A percentile compares a stretch with the other conserved stretches of the same genome.
phyloP scores from a whole-genome alignment of 352 stramenopile genomes.

The Pythium aquatile region DNA sequence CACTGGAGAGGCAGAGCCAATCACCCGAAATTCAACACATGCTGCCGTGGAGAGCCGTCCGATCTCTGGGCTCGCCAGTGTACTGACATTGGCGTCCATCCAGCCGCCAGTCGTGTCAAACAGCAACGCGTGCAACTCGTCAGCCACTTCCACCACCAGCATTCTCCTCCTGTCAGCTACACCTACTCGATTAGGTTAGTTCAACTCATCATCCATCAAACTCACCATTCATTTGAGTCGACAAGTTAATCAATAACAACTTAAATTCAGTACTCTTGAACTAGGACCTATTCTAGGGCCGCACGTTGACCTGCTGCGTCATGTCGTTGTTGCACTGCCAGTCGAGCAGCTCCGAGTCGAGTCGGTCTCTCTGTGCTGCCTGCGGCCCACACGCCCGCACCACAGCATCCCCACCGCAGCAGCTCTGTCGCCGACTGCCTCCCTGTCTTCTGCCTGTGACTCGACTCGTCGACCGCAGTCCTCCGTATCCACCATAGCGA shows the following conservation, averaged over 20 bases:
- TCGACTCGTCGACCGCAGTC: neutral
- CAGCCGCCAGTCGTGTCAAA: neutral
- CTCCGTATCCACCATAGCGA: neutral
- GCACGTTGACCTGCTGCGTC: slow-evolving; percentile 7
- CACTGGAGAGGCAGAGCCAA: neutral
- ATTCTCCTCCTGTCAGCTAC: neutral
- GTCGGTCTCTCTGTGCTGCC: neutral
- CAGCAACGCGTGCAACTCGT: neutral
- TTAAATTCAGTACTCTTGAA: neutral
- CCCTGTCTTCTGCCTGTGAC: neutral
- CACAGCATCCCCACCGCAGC: neutral
- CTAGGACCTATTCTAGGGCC: slow-evolving; percentile 19
- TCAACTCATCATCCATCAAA: neutral
- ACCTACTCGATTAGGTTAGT: neutral
- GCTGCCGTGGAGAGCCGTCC: neutral
- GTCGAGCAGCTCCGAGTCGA: neutral
- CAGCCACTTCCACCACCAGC: neutral
- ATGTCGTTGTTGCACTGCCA: slow-evolving; percentile 26
- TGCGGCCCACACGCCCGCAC: neutral
- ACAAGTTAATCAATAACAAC: neutral
- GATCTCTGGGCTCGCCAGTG: neutral
- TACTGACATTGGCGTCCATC: neutral
- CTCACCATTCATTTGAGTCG: neutral
- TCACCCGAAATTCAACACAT: neutral
- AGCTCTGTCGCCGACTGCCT: neutral